Evolutionary conservation across 1,139 yeast species (phyloP).

Genomic region (Kazachstania sp.): DNA sequence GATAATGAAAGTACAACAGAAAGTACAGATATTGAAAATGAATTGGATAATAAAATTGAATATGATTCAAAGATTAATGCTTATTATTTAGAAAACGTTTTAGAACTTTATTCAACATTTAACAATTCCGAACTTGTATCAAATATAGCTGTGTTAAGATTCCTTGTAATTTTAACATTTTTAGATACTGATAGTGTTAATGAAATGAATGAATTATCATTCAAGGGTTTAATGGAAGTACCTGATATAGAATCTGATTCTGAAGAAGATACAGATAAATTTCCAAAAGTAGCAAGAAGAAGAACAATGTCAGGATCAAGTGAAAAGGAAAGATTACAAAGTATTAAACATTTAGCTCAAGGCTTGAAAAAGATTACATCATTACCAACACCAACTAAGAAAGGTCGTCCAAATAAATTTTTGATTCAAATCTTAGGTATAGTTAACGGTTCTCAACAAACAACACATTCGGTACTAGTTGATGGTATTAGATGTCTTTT

Average conservation of each 20-base stretch:
- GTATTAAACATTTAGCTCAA: slow-evolving; percentile 20
- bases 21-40: slow-evolving; percentile 1
- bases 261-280: neutral
- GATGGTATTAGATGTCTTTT: slow-evolving; percentile 23
- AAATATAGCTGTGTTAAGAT: slow-evolving; percentile 21
- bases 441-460: slow-evolving; percentile 19
- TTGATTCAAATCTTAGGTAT: slow-evolving; percentile 22
- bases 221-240: slow-evolving; percentile 20
- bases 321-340: slow-evolving; percentile 13
- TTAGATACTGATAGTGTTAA: slow-evolving; percentile 22
- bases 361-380: slow-evolving; percentile 20
- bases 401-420: slow-evolving; percentile 19
- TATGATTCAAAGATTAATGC: slow-evolving; percentile 1
- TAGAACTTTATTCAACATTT: slow-evolving; percentile 18
- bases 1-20: slow-evolving; percentile 1
- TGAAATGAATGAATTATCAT: slow-evolving; percentile 21
- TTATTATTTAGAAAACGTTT: slow-evolving; percentile 16
- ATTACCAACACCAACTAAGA: slow-evolving; percentile 12
- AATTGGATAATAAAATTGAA: slow-evolving; percentile 2
- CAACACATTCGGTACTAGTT: slow-evolving; percentile 22
- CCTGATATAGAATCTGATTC: slow-evolving; percentile 1
- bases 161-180: slow-evolving; percentile 19
- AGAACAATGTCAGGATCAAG: slow-evolving; percentile 4
- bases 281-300: neutral
- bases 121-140: slow-evolving; percentile 24